A percentile compares a stretch with the other conserved stretches of the same genome.
Conservation (phyloP, 2,329 filamentous ascomycete species). For the Cladosporium sphaerospermum region DNA sequence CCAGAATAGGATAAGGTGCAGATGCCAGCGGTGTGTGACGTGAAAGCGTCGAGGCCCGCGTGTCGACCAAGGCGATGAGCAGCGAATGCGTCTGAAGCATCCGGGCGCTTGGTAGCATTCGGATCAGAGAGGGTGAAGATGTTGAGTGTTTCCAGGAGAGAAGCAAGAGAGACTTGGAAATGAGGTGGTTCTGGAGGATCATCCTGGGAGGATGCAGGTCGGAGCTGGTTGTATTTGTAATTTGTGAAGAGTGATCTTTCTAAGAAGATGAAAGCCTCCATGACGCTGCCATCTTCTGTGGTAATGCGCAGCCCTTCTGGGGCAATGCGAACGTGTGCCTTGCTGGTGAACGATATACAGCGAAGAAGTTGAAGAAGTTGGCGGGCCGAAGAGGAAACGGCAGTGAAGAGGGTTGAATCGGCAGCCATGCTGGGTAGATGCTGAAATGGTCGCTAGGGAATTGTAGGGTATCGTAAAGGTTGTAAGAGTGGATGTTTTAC, state of each 20-base stretch:
- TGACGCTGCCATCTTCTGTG: constrained; percentile 79
- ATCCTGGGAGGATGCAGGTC: constrained; percentile 31
- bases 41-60: constrained; percentile 65
- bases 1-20: constrained; percentile 75
- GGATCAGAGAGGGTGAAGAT: constrained; percentile 71
- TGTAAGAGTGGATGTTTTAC: constrained; percentile 43
- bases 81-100: constrained; percentile 33
- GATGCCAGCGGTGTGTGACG: constrained; percentile 74
- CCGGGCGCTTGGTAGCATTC: constrained; percentile 25
- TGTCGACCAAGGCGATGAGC: constrained; percentile 32
- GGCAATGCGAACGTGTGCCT: constrained; percentile 68
- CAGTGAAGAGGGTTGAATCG: constrained; percentile 57
- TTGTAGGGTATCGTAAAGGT: constrained; percentile 43
- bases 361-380: constrained; percentile 63
- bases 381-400: constrained; percentile 70
- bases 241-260: constrained; percentile 84
- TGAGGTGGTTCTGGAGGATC: constrained; percentile 50
- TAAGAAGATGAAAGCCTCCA: constrained; percentile 84
- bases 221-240: constrained; percentile 60
- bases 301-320: constrained; percentile 81
- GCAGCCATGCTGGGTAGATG: constrained; percentile 51
- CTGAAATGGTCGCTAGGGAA: constrained; percentile 75
- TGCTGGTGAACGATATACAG: constrained; percentile 56
- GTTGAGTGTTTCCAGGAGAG: constrained; percentile 86
- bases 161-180: constrained; percentile 82